phyloP scores from a whole-genome alignment of 352 stramenopile species.

The Globisporangium polare region DNA sequence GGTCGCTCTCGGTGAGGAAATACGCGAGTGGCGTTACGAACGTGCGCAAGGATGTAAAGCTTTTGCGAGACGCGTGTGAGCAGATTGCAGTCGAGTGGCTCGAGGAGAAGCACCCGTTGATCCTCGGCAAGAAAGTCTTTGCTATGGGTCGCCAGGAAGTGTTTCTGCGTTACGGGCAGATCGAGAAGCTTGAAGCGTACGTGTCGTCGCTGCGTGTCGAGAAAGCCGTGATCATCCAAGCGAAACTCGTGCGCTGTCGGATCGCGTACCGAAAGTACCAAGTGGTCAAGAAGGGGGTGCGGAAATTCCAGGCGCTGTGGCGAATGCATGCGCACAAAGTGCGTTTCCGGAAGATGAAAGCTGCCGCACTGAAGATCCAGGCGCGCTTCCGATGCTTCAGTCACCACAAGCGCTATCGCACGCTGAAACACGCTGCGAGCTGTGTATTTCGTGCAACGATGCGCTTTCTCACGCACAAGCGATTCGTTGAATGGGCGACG shows the following conservation, averaged over 20 bases:
- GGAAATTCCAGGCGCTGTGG: constrained; percentile 49
- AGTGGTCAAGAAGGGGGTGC: constrained; percentile 27
- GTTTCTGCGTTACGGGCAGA: constrained; percentile 73
- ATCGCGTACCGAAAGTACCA: constrained; percentile 39
- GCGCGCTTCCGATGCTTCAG: constrained; percentile 29
- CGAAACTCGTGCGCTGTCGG: constrained; percentile 40
- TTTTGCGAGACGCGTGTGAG: constrained; percentile 35
- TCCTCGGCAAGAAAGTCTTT: constrained; percentile 40
- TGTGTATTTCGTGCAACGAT: constrained; percentile 31
- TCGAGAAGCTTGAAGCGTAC: constrained; percentile 64
- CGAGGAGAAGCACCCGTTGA: constrained; percentile 6
- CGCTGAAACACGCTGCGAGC: constrained; percentile 27
- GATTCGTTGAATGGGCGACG: constrained; percentile 30
- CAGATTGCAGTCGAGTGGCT: constrained; percentile 54
- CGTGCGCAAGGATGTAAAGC: constrained; percentile 21
- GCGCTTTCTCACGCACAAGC: constrained; percentile 42
- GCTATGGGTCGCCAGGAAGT: constrained; percentile 70
- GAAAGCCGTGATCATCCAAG: constrained; percentile 49
- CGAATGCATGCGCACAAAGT: constrained; percentile 29
- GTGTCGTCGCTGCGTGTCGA: constrained; percentile 34
- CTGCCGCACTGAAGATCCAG: constrained; percentile 27
- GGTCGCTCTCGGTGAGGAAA: constrained; percentile 37
- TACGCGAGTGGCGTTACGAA: constrained; percentile 13
- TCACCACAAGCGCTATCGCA: constrained; percentile 22
- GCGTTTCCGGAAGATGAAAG: constrained; percentile 12